These are phyloP conservation scores for Arachnomyces sp. DNA, from an alignment of 2,329 filamentous ascomycete species.

Conservation along the genomic window DNA sequence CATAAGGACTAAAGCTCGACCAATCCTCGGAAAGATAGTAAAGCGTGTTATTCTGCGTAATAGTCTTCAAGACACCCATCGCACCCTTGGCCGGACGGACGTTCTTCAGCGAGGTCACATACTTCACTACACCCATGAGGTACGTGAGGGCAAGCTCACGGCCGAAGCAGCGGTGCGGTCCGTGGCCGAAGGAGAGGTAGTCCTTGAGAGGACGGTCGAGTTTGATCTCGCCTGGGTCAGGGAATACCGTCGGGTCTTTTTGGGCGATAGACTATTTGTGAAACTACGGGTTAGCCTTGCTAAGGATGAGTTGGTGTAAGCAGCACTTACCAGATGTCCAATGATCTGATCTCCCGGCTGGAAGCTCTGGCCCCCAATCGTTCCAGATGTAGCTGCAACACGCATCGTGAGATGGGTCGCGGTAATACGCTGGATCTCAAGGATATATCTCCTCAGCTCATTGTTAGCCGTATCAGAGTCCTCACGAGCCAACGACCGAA, in stretches of 20 bases:
- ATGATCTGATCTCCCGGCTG: slow-evolving; percentile 36
- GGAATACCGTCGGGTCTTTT: slow-evolving; percentile 31
- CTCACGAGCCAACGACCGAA: slow-evolving; percentile 31
- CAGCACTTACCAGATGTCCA: slow-evolving; percentile 21
- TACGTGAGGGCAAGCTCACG: slow-evolving; percentile 35
- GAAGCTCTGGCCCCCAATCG: slow-evolving; percentile 33
- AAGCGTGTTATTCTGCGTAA: slow-evolving; percentile 29
- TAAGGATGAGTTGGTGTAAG: not conserved
- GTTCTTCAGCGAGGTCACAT: slow-evolving; percentile 36
- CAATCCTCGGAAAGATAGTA: slow-evolving; percentile 43
- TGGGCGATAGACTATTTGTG: slow-evolving; percentile 17
- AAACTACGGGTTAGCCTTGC: not conserved
- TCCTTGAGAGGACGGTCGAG: slow-evolving; percentile 32
- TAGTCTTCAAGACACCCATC: slow-evolving; percentile 41
- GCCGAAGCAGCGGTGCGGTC: slow-evolving; percentile 41
- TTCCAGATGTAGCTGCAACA: slow-evolving; percentile 24
- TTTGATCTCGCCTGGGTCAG: slow-evolving; percentile 35
- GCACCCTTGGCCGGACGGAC: slow-evolving; percentile 39
- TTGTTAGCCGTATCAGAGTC: slow-evolving; percentile 24
- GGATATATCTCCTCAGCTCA: slow-evolving; percentile 17
- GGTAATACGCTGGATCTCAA: slow-evolving; percentile 19
- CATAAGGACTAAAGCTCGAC: slow-evolving; percentile 39
- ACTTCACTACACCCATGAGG: slow-evolving; percentile 35
- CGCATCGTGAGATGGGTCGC: slow-evolving; percentile 31
- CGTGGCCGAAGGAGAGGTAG: slow-evolving; percentile 40